Base-by-base conservation (phyloP, 164 flowering plant species). In the Kingdonia uniflora region DNA sequence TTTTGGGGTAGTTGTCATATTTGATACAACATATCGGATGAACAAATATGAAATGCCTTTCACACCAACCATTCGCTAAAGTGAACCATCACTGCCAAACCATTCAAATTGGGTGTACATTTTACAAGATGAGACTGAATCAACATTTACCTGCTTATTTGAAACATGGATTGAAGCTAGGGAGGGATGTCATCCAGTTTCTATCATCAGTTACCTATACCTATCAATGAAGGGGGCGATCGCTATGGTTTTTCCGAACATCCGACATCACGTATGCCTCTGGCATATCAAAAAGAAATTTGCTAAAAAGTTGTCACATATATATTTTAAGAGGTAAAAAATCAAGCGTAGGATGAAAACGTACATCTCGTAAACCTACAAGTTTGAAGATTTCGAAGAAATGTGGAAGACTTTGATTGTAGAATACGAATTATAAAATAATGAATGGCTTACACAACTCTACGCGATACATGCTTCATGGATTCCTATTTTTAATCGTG, bases 281-380 rank as follows among this genome's bases (percentile, higher is more conserved):
- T 51, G 23, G 54, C 54, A 51, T 17, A 51, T 50, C 11, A n/a
- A 51, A 17, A 51, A 51, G 12, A 33, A 51, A 1, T 14, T 51
- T 37, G 6, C 14, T 52, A 15, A 14, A 23, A 0, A n/a, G n/a
- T n/a, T n/a, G n/a, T n/a, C n/a, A n/a, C 44, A 52, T 8, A 17
- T 20, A 1, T 19, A 12, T 53, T 53, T n/a, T n/a, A n/a, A n/a
- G n/a, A n/a, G n/a, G n/a, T n/a, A n/a, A n/a, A n/a, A n/a, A n/a
- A n/a, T n/a, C 12, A 53, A 53, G 14, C 7, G 8, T 21, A 19
- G 22, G 5, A 1, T 53, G 29, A 39, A 40, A 14, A 39, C 15
- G 14, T 40, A 19, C 19, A 13, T 53, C 14, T 35, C 21, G 1
- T 6, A 7, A 5, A 52, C 56, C 1, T 52, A 38, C 19, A 38